Base-by-base conservation (phyloP, 176 grass and related monocot species). In the Eleusine coracana region DNA sequence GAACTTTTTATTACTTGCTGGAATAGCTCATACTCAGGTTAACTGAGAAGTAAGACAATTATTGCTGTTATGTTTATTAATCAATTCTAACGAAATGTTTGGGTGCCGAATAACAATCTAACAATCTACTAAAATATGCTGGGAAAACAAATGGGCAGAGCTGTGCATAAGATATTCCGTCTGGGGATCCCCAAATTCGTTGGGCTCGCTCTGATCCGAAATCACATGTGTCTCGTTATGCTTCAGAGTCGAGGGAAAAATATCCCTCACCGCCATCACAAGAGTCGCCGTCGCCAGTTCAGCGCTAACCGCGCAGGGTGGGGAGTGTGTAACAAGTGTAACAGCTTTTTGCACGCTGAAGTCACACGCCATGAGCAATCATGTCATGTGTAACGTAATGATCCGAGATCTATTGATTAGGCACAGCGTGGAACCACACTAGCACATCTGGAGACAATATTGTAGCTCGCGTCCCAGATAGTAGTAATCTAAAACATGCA, bases 241-340 rank as follows among this genome's bases (percentile, higher is more conserved):
- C 27, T 17, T 61, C 15, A 18, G 10, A 3, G 1, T 4, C 13
- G 2, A 2, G 0, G 16, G 42, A 29, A 2, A 37, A 10, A 45
- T 29, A 46, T 31, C 41, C 0, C 1, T 7, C 36, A 10, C 9
- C 50, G 50, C 27, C 51, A 37, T 60, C 50, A 12, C 55, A 36
- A 15, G 10, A 38, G 68, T 77, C 42, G n/a, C 17, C 65, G 39
- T 74, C 48, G 58, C 67, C 83, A 52, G 29, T 54, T 79, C 41
- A 79, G 7, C 6, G 12, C 51, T 44, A 49, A 49, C 20, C 18
- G 45, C 66, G 15, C 28, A 20, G 62, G 75, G 42, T 41, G 41
- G 48, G 74, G 29, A 79, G 55, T 8, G 52, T 55, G 51, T 18
- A 66, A 20, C 40, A 27, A 5, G 42, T 17, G 41, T 15, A 15